phyloP scores from a whole-genome alignment of 495 filamentous ascomycete genomes.

The Talaromyces liani region DNA sequence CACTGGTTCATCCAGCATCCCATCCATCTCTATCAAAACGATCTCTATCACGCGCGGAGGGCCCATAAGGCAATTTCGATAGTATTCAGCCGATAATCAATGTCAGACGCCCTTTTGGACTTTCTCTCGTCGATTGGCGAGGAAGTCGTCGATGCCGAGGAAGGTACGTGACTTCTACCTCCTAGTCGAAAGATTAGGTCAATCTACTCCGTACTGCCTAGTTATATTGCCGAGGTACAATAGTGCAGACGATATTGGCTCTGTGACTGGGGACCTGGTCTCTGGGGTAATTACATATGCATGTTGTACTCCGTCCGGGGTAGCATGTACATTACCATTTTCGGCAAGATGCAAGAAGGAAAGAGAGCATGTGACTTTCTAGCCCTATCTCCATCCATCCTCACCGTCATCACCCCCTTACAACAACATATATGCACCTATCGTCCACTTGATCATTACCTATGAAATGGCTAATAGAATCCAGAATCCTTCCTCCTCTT shows the following conservation, averaged over 20 bases:
- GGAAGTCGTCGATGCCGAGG: conserved; percentile 52
- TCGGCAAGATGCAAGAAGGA: neutral
- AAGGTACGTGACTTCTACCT: conserved; percentile 45
- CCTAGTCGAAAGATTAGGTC: neutral
- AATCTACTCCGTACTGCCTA: neutral
- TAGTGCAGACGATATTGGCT: neutral
- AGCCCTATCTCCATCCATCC: neutral
- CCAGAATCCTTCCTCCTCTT: conserved; percentile 83
- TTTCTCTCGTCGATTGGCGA: conserved; percentile 19
- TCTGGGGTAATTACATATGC: neutral
- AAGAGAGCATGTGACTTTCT: conserved; percentile 1
- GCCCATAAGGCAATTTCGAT: neutral
- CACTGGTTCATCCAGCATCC: neutral
- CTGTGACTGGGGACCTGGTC: no score
- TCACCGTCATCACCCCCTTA: neutral
- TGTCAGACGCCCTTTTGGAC: conserved; percentile 8
- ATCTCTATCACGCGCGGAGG: neutral
- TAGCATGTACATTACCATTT: neutral
- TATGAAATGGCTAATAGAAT: neutral
- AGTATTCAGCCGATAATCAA: neutral
- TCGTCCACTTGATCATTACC: neutral
- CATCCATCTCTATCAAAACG: neutral
- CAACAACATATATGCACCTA: neutral
- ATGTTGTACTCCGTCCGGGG: neutral
- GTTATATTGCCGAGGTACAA: neutral